phyloP scores from a whole-genome alignment of 2,329 filamentous ascomycete species.

The Colletotrichum sp. region DNA sequence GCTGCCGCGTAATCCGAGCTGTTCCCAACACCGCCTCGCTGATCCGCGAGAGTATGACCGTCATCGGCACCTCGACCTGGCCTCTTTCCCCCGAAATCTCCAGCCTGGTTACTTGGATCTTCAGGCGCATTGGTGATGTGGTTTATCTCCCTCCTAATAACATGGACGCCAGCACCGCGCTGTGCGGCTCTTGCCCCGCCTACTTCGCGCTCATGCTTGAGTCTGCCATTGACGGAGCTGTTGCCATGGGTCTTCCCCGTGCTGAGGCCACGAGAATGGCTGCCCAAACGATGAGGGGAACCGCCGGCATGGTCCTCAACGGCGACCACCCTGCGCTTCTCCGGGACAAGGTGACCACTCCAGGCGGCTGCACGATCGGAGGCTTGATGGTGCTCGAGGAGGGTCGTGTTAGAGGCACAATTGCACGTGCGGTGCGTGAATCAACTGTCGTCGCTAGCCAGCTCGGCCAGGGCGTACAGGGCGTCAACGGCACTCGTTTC shows the following conservation, averaged over 20 bases:
- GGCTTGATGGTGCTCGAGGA: slow-evolving; percentile 78
- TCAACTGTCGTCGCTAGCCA: slow-evolving; percentile 73
- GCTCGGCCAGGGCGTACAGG: slow-evolving; percentile 55
- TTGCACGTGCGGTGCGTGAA: slow-evolving; percentile 73
- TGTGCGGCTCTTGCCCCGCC: slow-evolving; percentile 77
- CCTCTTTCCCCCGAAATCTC: slow-evolving; percentile 59
- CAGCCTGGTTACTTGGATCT: slow-evolving; percentile 75
- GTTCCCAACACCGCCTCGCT: slow-evolving; percentile 87
- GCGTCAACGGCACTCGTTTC: slow-evolving; percentile 52
- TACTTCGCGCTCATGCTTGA: slow-evolving; percentile 80
- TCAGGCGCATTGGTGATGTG: slow-evolving; percentile 75
- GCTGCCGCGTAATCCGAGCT: slow-evolving; percentile 73
- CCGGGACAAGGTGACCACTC: slow-evolving; percentile 78
- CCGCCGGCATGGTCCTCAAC: slow-evolving; percentile 70
- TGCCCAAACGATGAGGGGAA: slow-evolving; percentile 78
- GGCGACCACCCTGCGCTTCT: slow-evolving; percentile 79
- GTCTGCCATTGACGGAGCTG: slow-evolving; percentile 76
- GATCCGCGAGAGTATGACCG: slow-evolving; percentile 82
- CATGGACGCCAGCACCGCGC: slow-evolving; percentile 77
- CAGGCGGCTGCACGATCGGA: slow-evolving; percentile 79
- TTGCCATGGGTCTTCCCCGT: slow-evolving; percentile 78
- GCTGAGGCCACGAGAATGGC: slow-evolving; percentile 79
- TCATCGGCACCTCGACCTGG: slow-evolving; percentile 70
- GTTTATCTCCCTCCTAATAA: slow-evolving; percentile 68
- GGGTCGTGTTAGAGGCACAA: slow-evolving; percentile 68